Evolutionary conservation across 208 protist genomes (phyloP), one percentile per base, ranked within the genome.

Genomic region (Borovskyia barvae): DNA sequence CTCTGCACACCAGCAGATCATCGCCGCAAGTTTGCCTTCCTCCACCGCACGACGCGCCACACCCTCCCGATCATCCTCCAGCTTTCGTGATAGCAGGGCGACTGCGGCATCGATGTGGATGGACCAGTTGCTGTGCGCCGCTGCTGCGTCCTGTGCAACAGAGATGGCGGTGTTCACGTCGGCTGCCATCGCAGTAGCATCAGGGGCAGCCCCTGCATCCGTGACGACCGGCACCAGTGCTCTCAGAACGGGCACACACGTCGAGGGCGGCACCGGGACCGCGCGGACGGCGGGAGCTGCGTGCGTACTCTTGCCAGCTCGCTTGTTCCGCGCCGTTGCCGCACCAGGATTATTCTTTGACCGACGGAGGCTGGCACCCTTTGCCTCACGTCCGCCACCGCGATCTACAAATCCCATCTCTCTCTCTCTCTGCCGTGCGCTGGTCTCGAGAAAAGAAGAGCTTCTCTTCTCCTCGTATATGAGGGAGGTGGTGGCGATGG

Each of bases 341-440:
- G 82, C 82, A 17, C 82, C 82, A 20, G 87, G 87, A 50, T 93
- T 93, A 52, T 90, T 93, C 49, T 84, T 90, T 7, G 82, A 90
- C 26, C 69, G 74, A 37, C 87, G 82, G 48, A 93, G 72, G 47
- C 80, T 90, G 9, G 72, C 57, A 11, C 81, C 81, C 52, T 93
- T 93, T 20, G 75, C 75, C 64, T 93, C 87, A 8, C 87, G 80
- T 14, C 80, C 83, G 52, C 82, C 82, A 51, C 87, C 87, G 26
- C 87, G 80, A 58, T 90, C 83, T n/a, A 93, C 87, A 51, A 90
- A 90, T 14, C 86, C 86, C 86, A 93, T 93, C 14, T n/a, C n/a
- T n/a, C n/a, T n/a, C n/a, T n/a, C n/a, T n/a, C n/a, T n/a, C n/a
- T n/a, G n/a, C n/a, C n/a, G n/a, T n/a, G n/a, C n/a, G n/a, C n/a